Percentiles rank a stretch among this genome's conserved stretches.
Evolutionary conservation across 148 eudicot genomes (phyloP).

Genomic region (Heliamphora exappendiculata): DNA sequence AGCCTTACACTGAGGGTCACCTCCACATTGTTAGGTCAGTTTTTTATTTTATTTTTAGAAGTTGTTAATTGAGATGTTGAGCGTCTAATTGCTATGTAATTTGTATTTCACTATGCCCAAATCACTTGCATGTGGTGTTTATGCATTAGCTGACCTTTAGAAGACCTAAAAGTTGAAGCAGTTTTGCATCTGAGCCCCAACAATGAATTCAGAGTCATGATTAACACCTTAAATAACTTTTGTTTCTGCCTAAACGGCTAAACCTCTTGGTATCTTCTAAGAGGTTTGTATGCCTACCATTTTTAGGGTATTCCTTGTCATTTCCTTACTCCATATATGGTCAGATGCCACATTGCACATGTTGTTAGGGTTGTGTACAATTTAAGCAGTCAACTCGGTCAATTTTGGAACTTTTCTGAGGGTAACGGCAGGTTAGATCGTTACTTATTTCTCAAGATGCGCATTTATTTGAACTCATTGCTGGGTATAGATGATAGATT

Average conservation of each 20-base stretch:
- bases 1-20: background rate
- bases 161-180: background rate
- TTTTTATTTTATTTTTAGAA: no score
- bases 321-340: background rate
- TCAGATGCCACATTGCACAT: background rate
- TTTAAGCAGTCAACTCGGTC: background rate
- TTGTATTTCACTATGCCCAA: background rate
- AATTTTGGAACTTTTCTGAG: background rate
- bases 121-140: background rate
- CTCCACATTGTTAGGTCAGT: background rate
- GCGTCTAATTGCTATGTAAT: background rate
- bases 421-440: background rate
- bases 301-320: background rate
- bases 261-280: background rate
- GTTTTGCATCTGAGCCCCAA: background rate
- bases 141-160: background rate
- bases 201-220: background rate
- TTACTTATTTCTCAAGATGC: background rate
- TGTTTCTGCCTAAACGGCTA: background rate
- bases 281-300: background rate
- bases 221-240: background rate
- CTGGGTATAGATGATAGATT: no score
- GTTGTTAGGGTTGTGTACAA: background rate
- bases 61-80: background rate
- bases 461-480: no score